These are phyloP conservation scores for Kalmusia sp. DNA, from an alignment of 2,329 filamentous ascomycete species.

Conservation along the genomic window DNA sequence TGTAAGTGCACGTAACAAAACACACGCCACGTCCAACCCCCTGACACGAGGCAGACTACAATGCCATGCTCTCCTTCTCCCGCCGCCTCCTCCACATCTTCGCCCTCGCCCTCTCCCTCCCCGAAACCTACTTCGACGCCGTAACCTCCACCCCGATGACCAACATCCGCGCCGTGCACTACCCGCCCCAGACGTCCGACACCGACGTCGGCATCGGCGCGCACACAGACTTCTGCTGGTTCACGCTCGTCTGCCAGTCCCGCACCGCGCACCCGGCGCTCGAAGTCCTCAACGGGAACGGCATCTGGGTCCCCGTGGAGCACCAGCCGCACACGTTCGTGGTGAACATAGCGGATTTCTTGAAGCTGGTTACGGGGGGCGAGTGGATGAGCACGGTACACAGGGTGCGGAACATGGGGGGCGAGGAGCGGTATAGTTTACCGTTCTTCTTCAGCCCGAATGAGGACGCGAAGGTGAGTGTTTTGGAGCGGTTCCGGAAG, in stretches of 20 bases:
- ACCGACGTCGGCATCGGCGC: conserved; percentile 49
- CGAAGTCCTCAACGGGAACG: conserved; percentile 53
- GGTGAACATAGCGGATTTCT: conserved; percentile 51
- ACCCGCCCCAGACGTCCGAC: conserved; percentile 44
- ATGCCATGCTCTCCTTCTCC: conserved; percentile 37
- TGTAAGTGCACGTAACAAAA: too few relatives aligned
- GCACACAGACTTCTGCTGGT: conserved; percentile 53
- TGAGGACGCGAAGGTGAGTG: conserved; percentile 41
- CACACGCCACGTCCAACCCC: too few relatives aligned
- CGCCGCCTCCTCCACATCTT: conserved; percentile 43
- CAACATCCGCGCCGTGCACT: conserved; percentile 51
- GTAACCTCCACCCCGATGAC: conserved; percentile 51
- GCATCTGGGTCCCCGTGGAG: conserved; percentile 49
- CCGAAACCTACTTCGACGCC: conserved; percentile 48
- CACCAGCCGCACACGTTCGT: conserved; percentile 47
- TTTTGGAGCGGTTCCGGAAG: conserved; percentile 36
- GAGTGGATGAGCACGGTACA: conserved; percentile 51
- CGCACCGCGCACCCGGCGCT: conserved; percentile 36
- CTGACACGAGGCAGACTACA: too few relatives aligned
- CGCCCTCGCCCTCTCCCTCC: conserved; percentile 50
- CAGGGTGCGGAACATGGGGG: conserved; percentile 48
- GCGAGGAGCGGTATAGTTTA: conserved; percentile 48
- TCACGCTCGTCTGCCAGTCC: conserved; percentile 49
- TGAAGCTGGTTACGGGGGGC: conserved; percentile 51
- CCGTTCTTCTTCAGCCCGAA: conserved; percentile 51